Evolutionary conservation across 164 flowering plant species (phyloP).

Genomic region (Stephania japonica): DNA sequence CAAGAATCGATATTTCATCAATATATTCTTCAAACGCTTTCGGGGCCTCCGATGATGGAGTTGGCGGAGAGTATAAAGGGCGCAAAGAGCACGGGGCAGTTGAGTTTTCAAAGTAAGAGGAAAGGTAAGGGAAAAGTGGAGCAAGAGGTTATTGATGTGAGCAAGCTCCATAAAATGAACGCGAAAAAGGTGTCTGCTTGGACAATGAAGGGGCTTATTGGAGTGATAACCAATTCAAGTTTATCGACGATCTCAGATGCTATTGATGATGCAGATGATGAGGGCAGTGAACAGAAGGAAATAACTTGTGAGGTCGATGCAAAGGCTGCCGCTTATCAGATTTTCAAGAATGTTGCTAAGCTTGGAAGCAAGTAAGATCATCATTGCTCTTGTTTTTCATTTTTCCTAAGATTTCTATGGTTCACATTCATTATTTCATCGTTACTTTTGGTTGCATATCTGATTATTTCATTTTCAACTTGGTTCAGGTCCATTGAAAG

Average conservation of each 20-base stretch:
- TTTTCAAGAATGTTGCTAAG: conserved; percentile 77
- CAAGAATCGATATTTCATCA: conserved; percentile 77
- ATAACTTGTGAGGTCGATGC: conserved; percentile 80
- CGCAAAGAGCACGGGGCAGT: conserved; percentile 24
- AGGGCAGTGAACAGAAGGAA: conserved; percentile 38
- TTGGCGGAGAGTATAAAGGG: conserved; percentile 28
- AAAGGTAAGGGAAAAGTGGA: conserved; percentile 33
- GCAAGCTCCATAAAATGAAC: conserved; percentile 54
- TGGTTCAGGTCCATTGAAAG: conserved; percentile 58
- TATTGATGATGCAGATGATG: conserved; percentile 41
- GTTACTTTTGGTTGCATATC: not conserved
- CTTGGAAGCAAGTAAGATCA: conserved; percentile 54
- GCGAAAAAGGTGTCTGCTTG: conserved; percentile 73
- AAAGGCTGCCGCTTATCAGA: conserved; percentile 50
- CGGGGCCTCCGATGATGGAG: conserved; percentile 66
- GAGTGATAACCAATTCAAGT: conserved; percentile 41
- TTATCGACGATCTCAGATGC: conserved; percentile 47
- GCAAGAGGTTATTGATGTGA: conserved; percentile 57
- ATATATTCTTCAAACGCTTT: conserved; percentile 61
- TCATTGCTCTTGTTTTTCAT: not conserved
- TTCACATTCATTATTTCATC: not conserved
- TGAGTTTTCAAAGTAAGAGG: conserved; percentile 39
- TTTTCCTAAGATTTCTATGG: not conserved
- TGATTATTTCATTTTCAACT: conserved; percentile 5
- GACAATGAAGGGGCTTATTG: conserved; percentile 66